Evolutionary conservation across 495 filamentous ascomycete species (phyloP), one percentile per base, ranked within the genome.

Genomic region (Cudoniella acicularis): DNA sequence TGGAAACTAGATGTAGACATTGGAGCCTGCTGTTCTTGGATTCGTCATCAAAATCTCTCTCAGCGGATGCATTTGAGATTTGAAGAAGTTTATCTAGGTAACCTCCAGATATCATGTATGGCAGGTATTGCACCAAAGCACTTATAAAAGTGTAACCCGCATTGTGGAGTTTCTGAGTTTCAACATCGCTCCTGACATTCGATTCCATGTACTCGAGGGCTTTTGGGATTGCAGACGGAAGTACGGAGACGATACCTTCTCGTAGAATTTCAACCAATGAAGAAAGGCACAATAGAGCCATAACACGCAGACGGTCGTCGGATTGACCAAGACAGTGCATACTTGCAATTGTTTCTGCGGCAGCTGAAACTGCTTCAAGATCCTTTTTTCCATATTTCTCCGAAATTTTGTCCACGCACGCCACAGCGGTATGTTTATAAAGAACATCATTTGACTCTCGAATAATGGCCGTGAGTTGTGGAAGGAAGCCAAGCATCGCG

Each of bases 371-470:
- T 3, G 79, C 77, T 57, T 83, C 83, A 1, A 84, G 76, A 64
- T 93, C 88, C 66, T 88, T 90, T 72, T 92, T 93, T 54, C 94
- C 94, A 68, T 95, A 96, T 68, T 89, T 89, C 72, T 95, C 90
- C 9, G 89, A 82, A 52, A 98, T 92, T 64, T 87, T 86, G 72
- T 96, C 91, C 49, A 96, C 88, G 65, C 94, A 98, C 41, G 82
- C 80, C 42, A 98, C 79, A 3, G 92, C 89, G 24, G 86, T 87
- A 63, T 87, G 87, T 71, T 91, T 93, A 66, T 94, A 83, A 36
- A 83, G 76, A 42, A 83, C 79, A 64, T 92, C 81, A 20, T 82
- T 74, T 21, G 88, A 87, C 10, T 87, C 81, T 48, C 86, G 75
- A 41, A 98, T 79, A 23, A 95, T 87, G 18, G 78, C 76, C 2